These are phyloP conservation scores for Medicago lupulina DNA, from an alignment of 306 rosid species.

Conservation along the genomic window DNA sequence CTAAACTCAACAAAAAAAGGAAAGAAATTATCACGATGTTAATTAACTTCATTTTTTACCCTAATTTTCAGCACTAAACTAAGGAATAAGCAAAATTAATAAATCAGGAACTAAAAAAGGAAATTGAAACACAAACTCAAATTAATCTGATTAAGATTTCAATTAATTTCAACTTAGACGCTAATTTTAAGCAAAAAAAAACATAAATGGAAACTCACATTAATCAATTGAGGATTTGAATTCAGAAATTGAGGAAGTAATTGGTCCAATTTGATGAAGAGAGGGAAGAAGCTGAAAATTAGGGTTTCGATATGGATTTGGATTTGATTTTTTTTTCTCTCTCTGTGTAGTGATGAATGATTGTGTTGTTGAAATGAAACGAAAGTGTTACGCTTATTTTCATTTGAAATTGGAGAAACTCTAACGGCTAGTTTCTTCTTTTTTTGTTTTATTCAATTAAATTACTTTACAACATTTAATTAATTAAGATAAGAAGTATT, in stretches of 20 bases:
- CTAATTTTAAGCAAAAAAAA: constrained; percentile 22
- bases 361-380: constrained; percentile 25
- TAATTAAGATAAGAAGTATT: not conserved
- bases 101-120: not conserved
- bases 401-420: constrained; percentile 58
- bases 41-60: constrained; percentile 14
- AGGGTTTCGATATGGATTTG: constrained; percentile 35
- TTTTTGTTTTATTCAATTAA: constrained; percentile 21
- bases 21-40: constrained; percentile 10
- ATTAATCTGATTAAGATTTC: not conserved
- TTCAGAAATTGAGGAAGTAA: constrained; percentile 25
- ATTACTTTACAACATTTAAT: not conserved
- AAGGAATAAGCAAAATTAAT: not conserved
- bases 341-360: not conserved
- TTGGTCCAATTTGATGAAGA: not conserved
- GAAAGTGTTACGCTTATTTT: constrained; percentile 41
- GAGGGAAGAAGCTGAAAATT: constrained; percentile 37
- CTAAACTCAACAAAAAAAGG: constrained; percentile 30
- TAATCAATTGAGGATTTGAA: constrained; percentile 5
- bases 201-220: constrained; percentile 47
- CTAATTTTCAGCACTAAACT: constrained; percentile 34
- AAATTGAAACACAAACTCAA: not conserved
- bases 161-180: constrained; percentile 28
- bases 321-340: not conserved
- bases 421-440: constrained; percentile 87